Evolutionary conservation across 2,329 filamentous ascomycete genomes (phyloP).

Genomic region (Tolypocladium album): DNA sequence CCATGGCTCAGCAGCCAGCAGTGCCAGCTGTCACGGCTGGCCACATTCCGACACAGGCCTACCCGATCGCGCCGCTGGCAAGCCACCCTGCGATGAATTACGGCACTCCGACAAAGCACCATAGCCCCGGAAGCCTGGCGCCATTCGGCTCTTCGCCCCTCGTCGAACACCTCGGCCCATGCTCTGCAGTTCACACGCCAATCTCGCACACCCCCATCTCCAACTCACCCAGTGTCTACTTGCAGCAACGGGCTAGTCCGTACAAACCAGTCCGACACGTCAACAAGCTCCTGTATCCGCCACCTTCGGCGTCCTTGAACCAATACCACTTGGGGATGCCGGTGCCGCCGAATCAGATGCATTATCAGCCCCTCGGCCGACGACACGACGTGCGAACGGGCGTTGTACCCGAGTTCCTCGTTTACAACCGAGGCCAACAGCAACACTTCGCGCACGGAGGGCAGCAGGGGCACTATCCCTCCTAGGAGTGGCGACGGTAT

Average conservation of each 20-base stretch:
- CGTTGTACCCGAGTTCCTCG: slow-evolving; percentile 53
- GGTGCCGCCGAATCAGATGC: slow-evolving; percentile 62
- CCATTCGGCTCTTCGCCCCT: slow-evolving; percentile 52
- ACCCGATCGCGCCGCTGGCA: slow-evolving; percentile 8
- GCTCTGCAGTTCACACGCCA: slow-evolving; percentile 46
- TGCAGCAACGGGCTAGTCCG: slow-evolving; percentile 81
- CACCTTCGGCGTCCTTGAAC: slow-evolving; percentile 69
- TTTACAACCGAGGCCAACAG: slow-evolving; percentile 22
- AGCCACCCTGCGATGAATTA: slow-evolving; percentile 26
- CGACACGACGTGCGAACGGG: slow-evolving; percentile 57
- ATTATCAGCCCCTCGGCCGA: slow-evolving; percentile 69
- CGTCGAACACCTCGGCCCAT: slow-evolving; percentile 47
- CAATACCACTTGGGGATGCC: slow-evolving; percentile 52
- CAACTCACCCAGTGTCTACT: slow-evolving; percentile 77
- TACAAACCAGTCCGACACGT: slow-evolving; percentile 86
- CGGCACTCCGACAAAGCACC: slow-evolving; percentile 41
- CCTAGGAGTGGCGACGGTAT: slow-evolving; percentile 19
- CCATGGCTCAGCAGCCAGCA: slow-evolving; percentile 25
- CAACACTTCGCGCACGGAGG: slow-evolving; percentile 14
- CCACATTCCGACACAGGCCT: slow-evolving; percentile 11
- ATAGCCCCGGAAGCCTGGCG: slow-evolving; percentile 38
- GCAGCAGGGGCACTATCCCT: slow-evolving; percentile 22
- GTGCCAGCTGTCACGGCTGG: slow-evolving; percentile 13
- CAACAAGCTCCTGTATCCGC: slow-evolving; percentile 82
- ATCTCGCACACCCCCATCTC: slow-evolving; percentile 51